Base-by-base conservation (phyloP, 371 early-diverging fungal genomes). In the Smittium mucronatum region DNA sequence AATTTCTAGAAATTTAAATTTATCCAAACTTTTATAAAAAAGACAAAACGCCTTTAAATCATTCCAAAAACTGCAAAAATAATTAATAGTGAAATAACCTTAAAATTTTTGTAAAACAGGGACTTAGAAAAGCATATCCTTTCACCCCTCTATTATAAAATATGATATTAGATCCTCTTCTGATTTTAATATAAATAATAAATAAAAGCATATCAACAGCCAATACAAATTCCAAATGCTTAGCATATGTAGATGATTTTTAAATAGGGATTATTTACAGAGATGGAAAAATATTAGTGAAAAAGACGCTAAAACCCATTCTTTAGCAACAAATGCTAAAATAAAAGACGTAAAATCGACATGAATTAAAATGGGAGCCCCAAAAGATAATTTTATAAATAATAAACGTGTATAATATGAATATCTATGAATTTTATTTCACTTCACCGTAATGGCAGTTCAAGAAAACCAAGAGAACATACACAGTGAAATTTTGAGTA, bases 101-200 rank as follows among this genome's bases (percentile, higher is more conserved):
- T 32, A 65, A 2, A 33, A 25, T 21, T 71, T 33, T 2, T 25
- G 16, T 70, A 32, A 59, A 28, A 32, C 64, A 69, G n/a, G 73
- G 70, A 0, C 70, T 72, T 1, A 29, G 67, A 0, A 70, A 72
- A 29, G 70, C 70, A 0, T 70, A 70, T 34, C 73, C 68, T 16
- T 63, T 70, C 0, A 70, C 70, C 2, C 73, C 73, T 2, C 67
- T 73, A 0, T 61, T 70, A 0, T 73, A 73, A 35, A 73, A 73
- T 21, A 8, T 70, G 0, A 35, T 73, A 1, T 57, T 64, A 29
- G 72, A 73, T 28, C 70, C 68, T 1, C 35, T 73, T 0, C 59
- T 73, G 31, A 59, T 70, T 70, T 70, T 60, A 26, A 65, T 5
- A 33, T 58, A 1, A 2, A 11, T 0, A 0, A 34, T 29, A 26